Base-by-base conservation (phyloP, 352 stramenopile species). In the Pythium aristosporum region DNA sequence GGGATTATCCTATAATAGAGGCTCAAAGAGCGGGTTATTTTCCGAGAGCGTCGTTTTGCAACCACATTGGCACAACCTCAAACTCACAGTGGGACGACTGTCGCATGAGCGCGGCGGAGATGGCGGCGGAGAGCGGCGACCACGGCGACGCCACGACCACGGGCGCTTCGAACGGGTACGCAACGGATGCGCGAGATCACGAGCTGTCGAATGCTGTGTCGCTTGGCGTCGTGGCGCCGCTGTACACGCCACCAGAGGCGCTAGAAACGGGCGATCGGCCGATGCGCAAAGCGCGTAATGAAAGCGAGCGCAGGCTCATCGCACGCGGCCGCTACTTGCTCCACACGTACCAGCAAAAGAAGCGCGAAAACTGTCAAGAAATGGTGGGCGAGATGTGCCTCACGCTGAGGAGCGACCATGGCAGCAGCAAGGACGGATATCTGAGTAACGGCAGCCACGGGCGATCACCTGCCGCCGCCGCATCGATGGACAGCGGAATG, bases 341-440 rank as follows among this genome's bases (percentile, higher is more conserved):
- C 16, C 68, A 74, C 6, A 47, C 68, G 18, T 89, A 83, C 55
- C 80, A 87, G 54, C 71, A 57, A 20, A 73, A 81, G 56, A 80
- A 82, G 63, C 41, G 25, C 32, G 71, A 76, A 42, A 69, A 68
- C 30, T n/a, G n/a, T n/a, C 71, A 60, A 30, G 37, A 59, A 30
- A 61, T 56, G 13, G 2, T 68, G 10, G 41, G 53, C 12, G 66
- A 65, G 49, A 69, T 69, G 60, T 62, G 48, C 50, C 65, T 68
- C 49, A 57, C 57, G 15, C 32, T 52, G 10, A 23, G 25, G 16
- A 60, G 43, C 36, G 63, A 7, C 21, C 20, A 41, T 9, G 21
- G 32, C 21, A 43, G 25, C 28, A 30, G 8, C 16, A 56, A 49
- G 28, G 59, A 64, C 41, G 53, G 46, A 5, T 20, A 51, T 3